Evolutionary conservation across 257 asterid genomes (phyloP), one percentile per base, ranked within the genome.

Genomic region (Solanum acaule): DNA sequence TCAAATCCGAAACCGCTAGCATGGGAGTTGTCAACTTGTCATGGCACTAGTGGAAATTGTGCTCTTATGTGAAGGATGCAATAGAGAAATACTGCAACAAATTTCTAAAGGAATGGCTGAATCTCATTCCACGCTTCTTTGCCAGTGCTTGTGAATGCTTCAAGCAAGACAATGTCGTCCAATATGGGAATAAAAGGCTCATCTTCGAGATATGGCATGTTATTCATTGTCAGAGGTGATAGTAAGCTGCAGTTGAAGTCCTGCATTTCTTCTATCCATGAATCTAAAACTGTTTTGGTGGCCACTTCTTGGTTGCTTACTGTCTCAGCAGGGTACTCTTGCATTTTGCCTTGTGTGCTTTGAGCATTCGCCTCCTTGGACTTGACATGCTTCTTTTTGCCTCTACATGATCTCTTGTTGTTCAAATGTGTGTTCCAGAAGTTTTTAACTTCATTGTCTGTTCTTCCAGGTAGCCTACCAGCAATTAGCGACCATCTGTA

Each of bases 351-450:
- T 68, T 67, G 81, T 38, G 78, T 14, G 49, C 87, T 65, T 46
- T 37, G 63, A 42, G 59, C 35, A 49, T 25, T 40, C 6, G 40
- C 83, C 78, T 35, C 68, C 42, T 46, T 46, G 67, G 86, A 46
- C 86, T 46, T 81, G 6, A 44, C 68, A 44, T 85, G 87, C 31
- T 49, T 77, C 35, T 18, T 73, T 84, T 86, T 90, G 79, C 86
- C 85, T 83, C 87, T 33, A 12, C 89, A 34, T 76, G 91, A 67
- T 85, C 87, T 89, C 93, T 92, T 93, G 90, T 89, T 93, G 91
- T 90, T 92, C 94, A 93, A 91, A 92, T 93, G 94, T 52, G 96
- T 93, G 89, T 93, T 93, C 95, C 95, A 93, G 67, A 92, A 93
- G 87, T 93, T 93, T 61, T 91, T 93, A 4, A 92, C 95, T 86